Base-by-base conservation (phyloP, 306 rosid genomes). In the Hippophae rhamnoides region DNA sequence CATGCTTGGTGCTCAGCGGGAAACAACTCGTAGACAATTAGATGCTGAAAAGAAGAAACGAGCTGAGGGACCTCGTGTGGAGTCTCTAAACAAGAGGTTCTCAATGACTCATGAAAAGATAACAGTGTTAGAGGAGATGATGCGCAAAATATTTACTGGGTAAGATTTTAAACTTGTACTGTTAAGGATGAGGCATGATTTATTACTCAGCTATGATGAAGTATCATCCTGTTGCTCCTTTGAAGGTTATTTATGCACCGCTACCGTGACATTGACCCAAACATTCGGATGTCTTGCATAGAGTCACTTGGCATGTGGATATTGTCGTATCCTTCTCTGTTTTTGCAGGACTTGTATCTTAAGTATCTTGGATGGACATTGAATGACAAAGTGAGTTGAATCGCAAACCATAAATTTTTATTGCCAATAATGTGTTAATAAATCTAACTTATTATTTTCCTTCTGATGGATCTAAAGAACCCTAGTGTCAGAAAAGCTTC, bases 191-290 rank as follows among this genome's bases (percentile, higher is more conserved):
- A 58, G 61, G 38, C 60, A 72, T 61, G 43, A 27, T 43, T 40
- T 62, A 43, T 54, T 44, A 43, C 44, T 8, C 44, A 56, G 31
- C 40, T 66, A 12, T 47, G 31, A 46, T 57, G 48, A 49, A 53
- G n/a, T 43, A 57, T 60, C 25, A 56, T 50, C 56, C 14, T 79
- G 31, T 47, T 78, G 26, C 65, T 65, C 62, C 71, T 67, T 68
- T 79, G 82, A 74, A 92, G 98, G 85, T 87, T 92, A 74, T 92
- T 92, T 79, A 95, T 92, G 76, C 98, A 92, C 70, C 98, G 98
- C 25, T 92, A 87, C 78, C 81, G 98, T 69, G 98, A 92, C 73
- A 80, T 83, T 74, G 98, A 92, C 67, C 80, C 92, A 66, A 85
- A 80, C 75, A 92, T 92, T 68, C 78, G 98, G 71, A 87, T 76